Percentiles rank a stretch among this genome's conserved stretches.
phyloP scores from a whole-genome alignment of 1,139 yeast species.

The Hansenula anomala region DNA sequence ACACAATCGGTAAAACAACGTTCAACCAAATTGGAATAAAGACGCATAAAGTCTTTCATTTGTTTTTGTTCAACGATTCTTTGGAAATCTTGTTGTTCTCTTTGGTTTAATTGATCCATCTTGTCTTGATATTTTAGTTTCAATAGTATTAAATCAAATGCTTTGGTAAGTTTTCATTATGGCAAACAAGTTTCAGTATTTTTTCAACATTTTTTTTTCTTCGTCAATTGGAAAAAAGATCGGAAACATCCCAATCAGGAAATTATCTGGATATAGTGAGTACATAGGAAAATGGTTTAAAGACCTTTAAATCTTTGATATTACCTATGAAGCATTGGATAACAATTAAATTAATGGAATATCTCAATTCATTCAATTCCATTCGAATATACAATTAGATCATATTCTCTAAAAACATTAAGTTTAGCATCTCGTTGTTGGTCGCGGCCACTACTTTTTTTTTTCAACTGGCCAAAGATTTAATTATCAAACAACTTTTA shows the following conservation, averaged over 20 bases:
- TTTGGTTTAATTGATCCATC: conserved; percentile 81
- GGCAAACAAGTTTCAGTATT: background rate
- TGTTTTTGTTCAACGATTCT: conserved; percentile 95
- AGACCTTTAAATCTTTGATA: too few relatives aligned
- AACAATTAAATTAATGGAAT: too few relatives aligned
- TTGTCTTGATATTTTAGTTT: conserved; percentile 25
- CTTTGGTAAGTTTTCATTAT: background rate
- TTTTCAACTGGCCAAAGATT: too few relatives aligned
- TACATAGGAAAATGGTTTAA: background rate
- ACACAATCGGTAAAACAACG: conserved; percentile 97
- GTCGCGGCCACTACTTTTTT: too few relatives aligned
- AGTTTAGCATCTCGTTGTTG: too few relatives aligned
- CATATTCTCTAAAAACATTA: too few relatives aligned
- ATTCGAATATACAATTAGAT: too few relatives aligned
- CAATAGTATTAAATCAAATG: background rate
- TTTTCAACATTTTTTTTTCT: conserved; percentile 1
- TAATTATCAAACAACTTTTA: too few relatives aligned
- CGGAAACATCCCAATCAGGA: background rate
- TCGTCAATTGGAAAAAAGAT: background rate
- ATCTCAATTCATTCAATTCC: too few relatives aligned
- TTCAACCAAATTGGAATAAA: conserved; percentile 90
- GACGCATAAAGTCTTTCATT: conserved; percentile 97
- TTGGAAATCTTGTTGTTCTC: conserved; percentile 96
- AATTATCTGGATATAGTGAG: background rate
- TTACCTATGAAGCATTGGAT: too few relatives aligned